These are phyloP conservation scores for Datura wrightii DNA, from an alignment of 257 asterid genomes.

Conservation along the genomic window DNA sequence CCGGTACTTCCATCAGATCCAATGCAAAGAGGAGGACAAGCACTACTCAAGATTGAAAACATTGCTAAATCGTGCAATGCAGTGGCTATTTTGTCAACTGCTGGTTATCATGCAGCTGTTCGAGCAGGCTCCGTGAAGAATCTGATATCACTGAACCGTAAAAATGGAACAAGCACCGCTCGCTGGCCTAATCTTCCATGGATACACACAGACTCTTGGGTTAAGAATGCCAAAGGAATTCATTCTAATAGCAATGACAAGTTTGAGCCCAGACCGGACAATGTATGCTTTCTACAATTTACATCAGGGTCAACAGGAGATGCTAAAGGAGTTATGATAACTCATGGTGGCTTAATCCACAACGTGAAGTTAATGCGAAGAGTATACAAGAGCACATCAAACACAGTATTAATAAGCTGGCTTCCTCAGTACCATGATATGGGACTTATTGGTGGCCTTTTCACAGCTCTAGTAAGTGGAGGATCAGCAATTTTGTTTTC, in stretches of 20 bases:
- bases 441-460: constrained; percentile 89
- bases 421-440: constrained; percentile 90
- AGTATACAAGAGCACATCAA: constrained; percentile 75
- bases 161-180: constrained; percentile 49
- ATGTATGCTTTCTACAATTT: constrained; percentile 76
- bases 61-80: constrained; percentile 71
- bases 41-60: constrained; percentile 75
- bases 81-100: constrained; percentile 72
- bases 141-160: constrained; percentile 47
- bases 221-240: constrained; percentile 50
- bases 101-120: constrained; percentile 77
- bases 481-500: constrained; percentile 73
- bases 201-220: constrained; percentile 82
- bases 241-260: constrained; percentile 26
- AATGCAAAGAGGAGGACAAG: constrained; percentile 89
- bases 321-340: constrained; percentile 86
- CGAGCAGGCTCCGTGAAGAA: constrained; percentile 74
- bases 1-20: constrained; percentile 95
- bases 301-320: constrained; percentile 91
- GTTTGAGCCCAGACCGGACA: constrained; percentile 47
- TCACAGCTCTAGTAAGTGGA: constrained; percentile 76
- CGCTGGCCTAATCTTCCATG: constrained; percentile 90
- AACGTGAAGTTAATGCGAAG: constrained; percentile 76
- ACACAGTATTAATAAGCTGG: constrained; percentile 82
- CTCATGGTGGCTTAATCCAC: constrained; percentile 78